Conservation (phyloP, 345 rosid species). For the Aquilaria yunnanensis region DNA sequence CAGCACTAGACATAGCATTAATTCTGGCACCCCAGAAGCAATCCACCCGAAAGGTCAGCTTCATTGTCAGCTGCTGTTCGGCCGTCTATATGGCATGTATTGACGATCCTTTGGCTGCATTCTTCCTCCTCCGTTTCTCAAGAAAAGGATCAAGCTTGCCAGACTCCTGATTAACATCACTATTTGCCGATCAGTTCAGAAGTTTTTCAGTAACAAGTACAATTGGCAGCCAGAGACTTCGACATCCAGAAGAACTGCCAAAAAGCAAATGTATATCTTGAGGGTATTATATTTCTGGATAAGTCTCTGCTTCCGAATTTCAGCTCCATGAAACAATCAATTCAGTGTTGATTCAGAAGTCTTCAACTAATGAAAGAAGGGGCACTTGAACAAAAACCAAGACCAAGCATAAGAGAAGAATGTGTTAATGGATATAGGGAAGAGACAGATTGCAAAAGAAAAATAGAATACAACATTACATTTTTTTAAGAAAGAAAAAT, state of each 20-base stretch:
- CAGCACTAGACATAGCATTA: no score
- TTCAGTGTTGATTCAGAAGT: conserved; percentile 11
- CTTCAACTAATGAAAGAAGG: no score
- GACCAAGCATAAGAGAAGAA: no score
- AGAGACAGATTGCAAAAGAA: background rate
- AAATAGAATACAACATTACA: conserved; percentile 25
- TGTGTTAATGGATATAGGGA: no score
- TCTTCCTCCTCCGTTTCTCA: conserved; percentile 80
- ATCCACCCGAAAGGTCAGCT: conserved; percentile 3
- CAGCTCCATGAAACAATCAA: conserved; percentile 49
- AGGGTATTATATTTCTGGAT: conserved; percentile 64
- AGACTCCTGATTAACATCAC: conserved; percentile 43
- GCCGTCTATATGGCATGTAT: conserved; percentile 76
- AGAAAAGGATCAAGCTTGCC: conserved; percentile 78
- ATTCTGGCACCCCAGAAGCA: no score
- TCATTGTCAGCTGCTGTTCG: conserved; percentile 23
- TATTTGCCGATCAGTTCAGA: conserved; percentile 11
- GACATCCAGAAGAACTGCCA: background rate
- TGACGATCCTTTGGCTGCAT: conserved; percentile 88
- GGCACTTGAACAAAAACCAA: no score
- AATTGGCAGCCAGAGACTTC: no score
- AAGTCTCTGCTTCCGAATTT: conserved; percentile 65
- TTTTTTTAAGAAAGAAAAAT: conserved; percentile 79
- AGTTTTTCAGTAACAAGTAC: background rate
- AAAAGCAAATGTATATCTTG: conserved; percentile 38